Evolutionary conservation across 1,284 basidiomycete species (phyloP), one percentile per base, ranked within the genome.

Genomic region (Termitomyces sp.): DNA sequence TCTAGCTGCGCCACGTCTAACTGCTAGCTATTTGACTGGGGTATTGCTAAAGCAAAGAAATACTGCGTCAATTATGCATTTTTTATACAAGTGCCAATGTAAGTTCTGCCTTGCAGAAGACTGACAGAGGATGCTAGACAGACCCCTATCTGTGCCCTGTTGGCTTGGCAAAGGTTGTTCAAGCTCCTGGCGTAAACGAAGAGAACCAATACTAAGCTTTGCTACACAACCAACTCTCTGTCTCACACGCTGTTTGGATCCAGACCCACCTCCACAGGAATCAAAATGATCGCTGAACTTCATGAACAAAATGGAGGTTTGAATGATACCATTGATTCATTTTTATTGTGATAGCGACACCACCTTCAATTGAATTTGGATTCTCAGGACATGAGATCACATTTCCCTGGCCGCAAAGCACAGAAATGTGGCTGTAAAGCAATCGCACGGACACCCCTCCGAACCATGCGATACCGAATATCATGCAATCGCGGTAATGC

Each of bases 361-460:
- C 21, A 48, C 13, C 21, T 17, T 9, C 21, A 7, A 30, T 28
- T 13, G 17, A 15, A 30, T 17, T 2, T 49, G 9, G 28, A 49
- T 17, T 31, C 19, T 55, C 54, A 55, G 33, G 54, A 44, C 9
- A 30, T 51, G 13, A 53, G 28, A 65, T 84, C 78, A 62, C 85
- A 86, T 38, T 66, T 72, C 5, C 76, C 80, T 0, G 88, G 85
- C n/a, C 88, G 72, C 34, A 92, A 64, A 15, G 87, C 90, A 70
- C 90, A 94, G 86, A 87, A 93, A 59, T 83, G 74, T 1, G 92
- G 91, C 71, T 93, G 90, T 21, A 94, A 70, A 1, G 86, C 71
- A 57, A 84, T 83, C 3, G 90, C 83, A 0, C 69, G 67, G 6
- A 93, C 75, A 17, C 90, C 90, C 34, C 86, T 73, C 58, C 81